Conservation (phyloP, 2,329 filamentous ascomycete genomes). For the Neofusicoccum kwambonambiense region DNA sequence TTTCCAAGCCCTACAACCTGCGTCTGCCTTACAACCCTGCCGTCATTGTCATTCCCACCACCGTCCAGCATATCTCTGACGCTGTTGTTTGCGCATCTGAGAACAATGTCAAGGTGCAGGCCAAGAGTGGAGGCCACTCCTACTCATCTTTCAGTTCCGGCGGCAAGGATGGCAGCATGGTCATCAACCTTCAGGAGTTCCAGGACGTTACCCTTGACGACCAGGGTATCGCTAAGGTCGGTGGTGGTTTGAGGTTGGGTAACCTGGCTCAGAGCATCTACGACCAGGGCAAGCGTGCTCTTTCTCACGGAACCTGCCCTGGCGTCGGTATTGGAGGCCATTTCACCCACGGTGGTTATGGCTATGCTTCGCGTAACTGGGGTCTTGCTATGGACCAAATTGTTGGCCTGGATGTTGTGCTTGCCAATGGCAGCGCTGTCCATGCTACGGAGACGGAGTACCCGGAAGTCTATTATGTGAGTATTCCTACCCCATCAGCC, state of each 20-base stretch:
- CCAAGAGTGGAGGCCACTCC: slow-evolving; percentile 64
- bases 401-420: slow-evolving; percentile 37
- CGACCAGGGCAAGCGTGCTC: slow-evolving; percentile 38
- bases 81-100: slow-evolving; percentile 58
- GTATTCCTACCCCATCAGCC: background rate
- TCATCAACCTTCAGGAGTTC: slow-evolving; percentile 49
- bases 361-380: slow-evolving; percentile 36
- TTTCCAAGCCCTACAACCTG: slow-evolving; percentile 38
- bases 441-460: slow-evolving; percentile 33
- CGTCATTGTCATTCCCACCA: slow-evolving; percentile 57
- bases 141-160: slow-evolving; percentile 55
- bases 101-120: slow-evolving; percentile 56
- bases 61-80: slow-evolving; percentile 54
- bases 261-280: slow-evolving; percentile 36
- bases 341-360: slow-evolving; percentile 37
- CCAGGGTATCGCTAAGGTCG: slow-evolving; percentile 44
- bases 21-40: slow-evolving; percentile 45
- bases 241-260: slow-evolving; percentile 51
- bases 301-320: slow-evolving; percentile 55
- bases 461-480: slow-evolving; percentile 38
- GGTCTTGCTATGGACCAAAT: slow-evolving; percentile 38
- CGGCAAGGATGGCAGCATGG: slow-evolving; percentile 49
- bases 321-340: slow-evolving; percentile 41
- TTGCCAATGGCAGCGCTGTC: slow-evolving; percentile 39
- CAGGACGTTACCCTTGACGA: slow-evolving; percentile 45